Conservation (phyloP, 495 filamentous ascomycete species). For the Talaromyces ruber region DNA sequence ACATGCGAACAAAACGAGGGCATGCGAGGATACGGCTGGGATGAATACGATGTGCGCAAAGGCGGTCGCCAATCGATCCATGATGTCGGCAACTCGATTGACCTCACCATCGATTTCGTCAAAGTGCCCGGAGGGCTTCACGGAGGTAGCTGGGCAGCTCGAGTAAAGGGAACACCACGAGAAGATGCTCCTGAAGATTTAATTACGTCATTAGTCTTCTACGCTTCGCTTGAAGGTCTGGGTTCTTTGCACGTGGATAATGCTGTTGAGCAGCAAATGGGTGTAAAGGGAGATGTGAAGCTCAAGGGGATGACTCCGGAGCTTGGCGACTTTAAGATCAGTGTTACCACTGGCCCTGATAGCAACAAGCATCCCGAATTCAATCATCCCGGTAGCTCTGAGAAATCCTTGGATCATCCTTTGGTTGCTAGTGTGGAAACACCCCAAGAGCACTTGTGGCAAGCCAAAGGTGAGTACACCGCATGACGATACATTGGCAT, state of each 20-base stretch:
- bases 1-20: conserved; percentile 94
- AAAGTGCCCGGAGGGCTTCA: conserved; percentile 84
- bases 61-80: conserved; percentile 86
- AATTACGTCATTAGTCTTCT: conserved; percentile 73
- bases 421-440: conserved; percentile 62
- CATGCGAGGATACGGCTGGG: conserved; percentile 96
- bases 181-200: conserved; percentile 55
- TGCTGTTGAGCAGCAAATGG: conserved; percentile 40
- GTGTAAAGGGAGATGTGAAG: conserved; percentile 65
- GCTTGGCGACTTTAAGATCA: conserved; percentile 78
- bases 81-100: conserved; percentile 77
- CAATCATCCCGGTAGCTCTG: conserved; percentile 54
- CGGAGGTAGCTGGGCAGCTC: conserved; percentile 85
- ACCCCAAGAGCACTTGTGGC: conserved; percentile 71
- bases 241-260: conserved; percentile 54
- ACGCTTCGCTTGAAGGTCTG: conserved; percentile 69
- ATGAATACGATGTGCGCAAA: conserved; percentile 80
- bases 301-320: conserved; percentile 63
- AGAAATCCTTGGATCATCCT: conserved; percentile 68
- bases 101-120: conserved; percentile 86
- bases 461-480: conserved; percentile 56
- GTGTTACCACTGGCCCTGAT: conserved; percentile 60
- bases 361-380: conserved; percentile 54
- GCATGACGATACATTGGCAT: neutral
- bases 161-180: conserved; percentile 74